phyloP scores from a whole-genome alignment of 129 eudicot species.

The Chrysanthemum seticuspe region DNA sequence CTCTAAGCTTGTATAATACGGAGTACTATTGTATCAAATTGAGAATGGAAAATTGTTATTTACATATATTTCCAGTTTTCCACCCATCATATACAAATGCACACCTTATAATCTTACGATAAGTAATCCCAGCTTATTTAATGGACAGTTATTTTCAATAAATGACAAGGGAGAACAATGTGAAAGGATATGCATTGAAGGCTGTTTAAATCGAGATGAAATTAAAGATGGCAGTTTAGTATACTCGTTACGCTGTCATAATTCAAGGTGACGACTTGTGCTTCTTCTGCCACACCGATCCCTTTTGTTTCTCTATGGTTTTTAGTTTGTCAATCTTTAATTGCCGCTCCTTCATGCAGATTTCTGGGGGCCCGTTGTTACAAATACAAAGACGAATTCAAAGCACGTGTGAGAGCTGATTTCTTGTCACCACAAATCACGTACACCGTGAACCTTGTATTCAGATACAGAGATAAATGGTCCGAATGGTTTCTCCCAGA shows the following conservation, averaged over 20 bases:
- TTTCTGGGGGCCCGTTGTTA: neutral
- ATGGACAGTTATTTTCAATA: no score
- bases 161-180: neutral
- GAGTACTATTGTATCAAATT: no score
- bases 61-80: no score
- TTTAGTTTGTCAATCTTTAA: neutral
- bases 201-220: neutral
- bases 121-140: no score
- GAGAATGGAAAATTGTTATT: neutral
- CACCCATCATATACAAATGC: neutral
- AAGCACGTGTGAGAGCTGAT: neutral
- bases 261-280: neutral
- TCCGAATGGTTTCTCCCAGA: no score
- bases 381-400: no score
- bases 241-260: neutral
- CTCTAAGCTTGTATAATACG: no score
- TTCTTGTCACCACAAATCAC: neutral
- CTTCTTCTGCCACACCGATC: neutral
- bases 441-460: neutral
- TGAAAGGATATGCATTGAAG: neutral
- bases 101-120: no score
- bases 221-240: no score
- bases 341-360: neutral
- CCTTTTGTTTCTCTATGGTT: neutral
- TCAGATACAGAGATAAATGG: no score